Evolutionary conservation across 345 rosid species (phyloP), one percentile per base, ranked within the genome.

Genomic region (Jatropha curcas): DNA sequence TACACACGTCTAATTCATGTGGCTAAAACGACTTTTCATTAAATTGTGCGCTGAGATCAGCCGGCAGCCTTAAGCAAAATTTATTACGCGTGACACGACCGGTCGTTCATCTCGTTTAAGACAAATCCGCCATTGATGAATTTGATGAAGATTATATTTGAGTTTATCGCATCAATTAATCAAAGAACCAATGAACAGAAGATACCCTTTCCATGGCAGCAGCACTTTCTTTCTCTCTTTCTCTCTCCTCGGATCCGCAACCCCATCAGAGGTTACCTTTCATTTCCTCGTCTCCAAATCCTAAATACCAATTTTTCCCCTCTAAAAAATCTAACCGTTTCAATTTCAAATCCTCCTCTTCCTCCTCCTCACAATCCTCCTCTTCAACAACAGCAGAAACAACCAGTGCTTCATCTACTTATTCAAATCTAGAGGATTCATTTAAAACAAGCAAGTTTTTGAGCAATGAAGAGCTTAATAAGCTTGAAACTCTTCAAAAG

Each of bases 391-490:
- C 74, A 10, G 27, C 51, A 25, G 13, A n/a, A 62, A 35, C 57
- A 19, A 7, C 75, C 1, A 10, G 53, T 30, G 28, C 82, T 69
- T 68, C 79, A 19, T 22, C 65, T 4, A 28, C 34, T 13, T 74
- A 85, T 67, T 80, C 87, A 4, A 82, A 81, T 75, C 85, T 88
- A 10, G 89, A 90, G 61, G 97, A 88, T 37, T 80, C 92, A 28
- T 86, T 81, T 65, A 79, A 82, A 56, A 77, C 86, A 4, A 85
- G 89, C 51, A 82, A 77, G 59, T 90, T 94, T 74, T 62, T 90
- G 31, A 86, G 86, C 79, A 83, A 89, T 71, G 92, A 87, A 5
- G 97, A 92, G 89, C 84, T 86, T 20, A 87, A 88, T 71, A 89
- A 84, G 84, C 86, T 92, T 52, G 79, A 83, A 76, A 60, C 67